phyloP scores from a whole-genome alignment of 2,329 filamentous ascomycete species.

The Arachnopeziza araneosa region DNA sequence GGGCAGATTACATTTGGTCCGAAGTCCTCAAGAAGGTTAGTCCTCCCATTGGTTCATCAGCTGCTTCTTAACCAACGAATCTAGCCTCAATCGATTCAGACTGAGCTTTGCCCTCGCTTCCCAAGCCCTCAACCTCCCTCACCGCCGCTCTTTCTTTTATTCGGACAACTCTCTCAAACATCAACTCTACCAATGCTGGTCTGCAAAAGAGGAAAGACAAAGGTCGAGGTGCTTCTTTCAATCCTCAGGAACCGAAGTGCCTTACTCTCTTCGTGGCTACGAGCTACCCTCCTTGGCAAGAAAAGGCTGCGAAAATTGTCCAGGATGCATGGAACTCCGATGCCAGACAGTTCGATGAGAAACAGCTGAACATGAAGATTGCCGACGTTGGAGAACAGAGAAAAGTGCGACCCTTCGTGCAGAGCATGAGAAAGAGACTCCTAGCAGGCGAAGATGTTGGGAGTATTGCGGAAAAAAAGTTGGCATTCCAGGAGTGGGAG shows the following conservation, averaged over 20 bases:
- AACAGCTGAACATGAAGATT: constrained; percentile 76
- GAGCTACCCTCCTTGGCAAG: constrained; percentile 84
- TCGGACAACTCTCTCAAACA: constrained; percentile 63
- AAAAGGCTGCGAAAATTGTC: constrained; percentile 79
- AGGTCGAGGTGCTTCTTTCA: constrained; percentile 79
- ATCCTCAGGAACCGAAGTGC: constrained; percentile 88
- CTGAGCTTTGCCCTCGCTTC: constrained; percentile 67
- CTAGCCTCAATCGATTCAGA: constrained; percentile 71
- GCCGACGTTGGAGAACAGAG: constrained; percentile 87
- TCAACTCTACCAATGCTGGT: constrained; percentile 77
- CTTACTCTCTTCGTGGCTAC: constrained; percentile 79
- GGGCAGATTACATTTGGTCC: constrained; percentile 89
- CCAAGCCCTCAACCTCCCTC: constrained; percentile 60
- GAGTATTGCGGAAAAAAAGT: constrained; percentile 73
- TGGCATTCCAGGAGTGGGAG: constrained; percentile 79
- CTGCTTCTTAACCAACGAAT: too few relatives aligned
- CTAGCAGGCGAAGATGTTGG: constrained; percentile 61
- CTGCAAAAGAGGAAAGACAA: constrained; percentile 88
- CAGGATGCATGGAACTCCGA: constrained; percentile 64
- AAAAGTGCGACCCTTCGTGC: constrained; percentile 97
- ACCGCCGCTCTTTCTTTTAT: constrained; percentile 81
- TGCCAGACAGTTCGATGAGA: constrained; percentile 67
- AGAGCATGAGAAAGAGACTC: constrained; percentile 78
- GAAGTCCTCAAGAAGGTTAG: constrained; percentile 86
- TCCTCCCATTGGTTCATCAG: too few relatives aligned